Evolutionary conservation across 176 grass and related monocot species (phyloP).

Genomic region (Avena insularis): DNA sequence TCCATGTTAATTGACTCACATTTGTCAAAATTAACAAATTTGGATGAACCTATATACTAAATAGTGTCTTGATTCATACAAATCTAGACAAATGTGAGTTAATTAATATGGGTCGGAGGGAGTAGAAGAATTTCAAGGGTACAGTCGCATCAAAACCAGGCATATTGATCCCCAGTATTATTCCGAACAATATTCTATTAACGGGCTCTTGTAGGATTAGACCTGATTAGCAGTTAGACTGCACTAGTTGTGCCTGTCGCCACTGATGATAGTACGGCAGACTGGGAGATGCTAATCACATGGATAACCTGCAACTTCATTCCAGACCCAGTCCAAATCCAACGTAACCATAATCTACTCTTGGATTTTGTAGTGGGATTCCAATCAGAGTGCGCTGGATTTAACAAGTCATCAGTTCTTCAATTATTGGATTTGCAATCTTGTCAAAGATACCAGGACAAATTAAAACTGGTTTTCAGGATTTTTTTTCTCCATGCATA

Average conservation of each 20-base stretch:
- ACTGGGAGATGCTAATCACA: conserved; percentile 12
- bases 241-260: background rate
- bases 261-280: background rate
- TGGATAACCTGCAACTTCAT: background rate
- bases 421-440: conserved; percentile 35
- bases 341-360: background rate
- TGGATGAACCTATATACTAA: no score
- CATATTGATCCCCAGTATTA: background rate
- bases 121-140: background rate
- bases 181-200: background rate
- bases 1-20: no score
- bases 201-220: conserved; percentile 4
- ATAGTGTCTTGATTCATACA: no score
- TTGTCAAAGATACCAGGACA: conserved; percentile 44
- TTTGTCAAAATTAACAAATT: no score
- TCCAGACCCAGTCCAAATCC: background rate
- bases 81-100: no score
- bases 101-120: no score
- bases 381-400: background rate
- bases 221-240: conserved; percentile 16
- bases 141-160: background rate
- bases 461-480: conserved; percentile 19
- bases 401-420: conserved; percentile 3
- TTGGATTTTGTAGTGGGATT: conserved; percentile 26
- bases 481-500: no score